Base-by-base conservation (phyloP, 768 basidiomycete genomes). In the Kwoniella sp. region DNA sequence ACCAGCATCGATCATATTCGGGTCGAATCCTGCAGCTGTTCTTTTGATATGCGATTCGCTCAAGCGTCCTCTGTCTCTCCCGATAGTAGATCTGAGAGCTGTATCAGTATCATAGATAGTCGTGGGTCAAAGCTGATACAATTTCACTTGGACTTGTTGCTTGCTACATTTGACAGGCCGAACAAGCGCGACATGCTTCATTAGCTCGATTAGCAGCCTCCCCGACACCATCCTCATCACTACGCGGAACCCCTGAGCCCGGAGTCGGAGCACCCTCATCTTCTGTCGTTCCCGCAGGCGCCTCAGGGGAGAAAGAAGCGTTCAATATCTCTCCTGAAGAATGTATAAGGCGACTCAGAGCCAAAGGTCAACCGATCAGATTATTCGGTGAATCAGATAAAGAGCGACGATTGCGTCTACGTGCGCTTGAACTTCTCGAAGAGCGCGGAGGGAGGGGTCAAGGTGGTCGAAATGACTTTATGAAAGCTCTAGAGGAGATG, bases 311-410 rank as follows among this genome's bases (percentile, higher is more conserved):
- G 47, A 64, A 63, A 46, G 80, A 82, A 63, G 68, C 73, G 2
- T 97, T 94, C 83, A 93, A 93, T 75, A 89, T 98, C 58, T 91
- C 94, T 1, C 91, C 93, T 60, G 90, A 93, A 65, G 96, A 99
- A 73, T 91, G 90, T 13, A 84, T 93, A 60, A 88, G 91, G 9
- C 86, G 96, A 22, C 85, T 99, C 15, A 88, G 96, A 50, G 83
- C 85, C 25, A 95, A 96, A 77, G 92, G 90, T 24, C 94, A 98
- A 77, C 96, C 96, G 3, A 90, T 98, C 65, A 86, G 92, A 27
- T 82, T 99, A 9, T 99, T 99, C 74, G 96, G 88, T 30, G 96
- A 99, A 79, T 87, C 88, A 0, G 96, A 99, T 82, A 92, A 93
- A 82, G 96, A 97, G 26, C 85, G 96, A 10, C 83, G 93, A 30